Evolutionary conservation across 176 grass and related monocot species (phyloP), one percentile per base, ranked within the genome.

Genomic region (Olyra latifolia): DNA sequence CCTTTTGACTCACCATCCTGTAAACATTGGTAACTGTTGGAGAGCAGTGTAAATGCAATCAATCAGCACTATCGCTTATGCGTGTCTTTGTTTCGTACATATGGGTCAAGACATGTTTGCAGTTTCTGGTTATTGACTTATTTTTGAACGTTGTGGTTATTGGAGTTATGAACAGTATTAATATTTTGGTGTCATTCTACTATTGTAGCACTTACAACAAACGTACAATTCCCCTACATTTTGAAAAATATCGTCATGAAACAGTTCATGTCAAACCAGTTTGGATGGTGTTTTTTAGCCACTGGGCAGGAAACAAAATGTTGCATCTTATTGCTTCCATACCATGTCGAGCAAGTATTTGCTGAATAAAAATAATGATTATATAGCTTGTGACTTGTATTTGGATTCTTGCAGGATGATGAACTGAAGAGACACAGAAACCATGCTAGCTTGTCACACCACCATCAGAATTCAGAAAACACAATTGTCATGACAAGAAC

Each of bases 381-480:
- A 15, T 55, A 27, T 54, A 19, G 32, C 48, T 55, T 20, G 42
- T 41, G 13, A 20, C 8, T 13, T 10, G 13, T 25, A 4, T 66
- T 22, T 29, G 63, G 32, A 56, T 80, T 80, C 22, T 80, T 29
- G 63, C 39, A 46, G 78, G 39, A 32, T 59, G 78, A 11, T 70
- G 25, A 46, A 58, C 66, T 27, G 41, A 69, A 69, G 22, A 27
- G 23, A 17, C 66, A 47, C 28, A 41, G 0, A 24, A 47, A 46
- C 6, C n/a, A 2, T 4, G 8, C 22, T 69, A 41, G 41, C 40
- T 27, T 69, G 45, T 69, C 15, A 8, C 52, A 54, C 42, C 42
- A 69, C 1, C 66, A 16, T 45, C 12, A 9, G 42, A 6, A n/a
- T n/a, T n/a, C n/a, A n/a, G n/a, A n/a, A 49, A 71, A 8, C 2